These are phyloP conservation scores for Musa schizocarpa DNA, from an alignment of 176 grass and related monocot species.

Conservation along the genomic window DNA sequence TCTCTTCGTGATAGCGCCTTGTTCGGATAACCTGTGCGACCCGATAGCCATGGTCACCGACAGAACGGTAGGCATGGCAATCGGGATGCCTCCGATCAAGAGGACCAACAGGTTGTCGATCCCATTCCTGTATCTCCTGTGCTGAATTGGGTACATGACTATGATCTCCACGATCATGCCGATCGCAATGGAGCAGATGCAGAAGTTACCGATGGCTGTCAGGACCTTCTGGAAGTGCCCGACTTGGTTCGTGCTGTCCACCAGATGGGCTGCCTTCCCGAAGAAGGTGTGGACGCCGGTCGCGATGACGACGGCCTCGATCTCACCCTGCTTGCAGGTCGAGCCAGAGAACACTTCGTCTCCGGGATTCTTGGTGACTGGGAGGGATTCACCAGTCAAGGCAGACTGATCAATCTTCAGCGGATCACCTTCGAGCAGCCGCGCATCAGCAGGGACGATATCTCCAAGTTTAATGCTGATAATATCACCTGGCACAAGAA, in stretches of 20 bases:
- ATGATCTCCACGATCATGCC: constrained; percentile 53
- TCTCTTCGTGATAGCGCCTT: constrained; percentile 89
- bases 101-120: constrained; percentile 94
- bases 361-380: constrained; percentile 58
- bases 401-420: constrained; percentile 91
- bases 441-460: constrained; percentile 67
- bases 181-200: constrained; percentile 60
- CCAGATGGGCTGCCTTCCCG: constrained; percentile 88
- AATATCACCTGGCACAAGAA: constrained; percentile 83
- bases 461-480: constrained; percentile 82
- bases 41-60: constrained; percentile 96
- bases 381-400: constrained; percentile 72
- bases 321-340: constrained; percentile 92
- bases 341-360: constrained; percentile 74
- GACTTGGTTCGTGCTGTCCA: constrained; percentile 79
- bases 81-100: constrained; percentile 87
- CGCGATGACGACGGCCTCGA: constrained; percentile 78
- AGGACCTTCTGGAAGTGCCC: constrained; percentile 96
- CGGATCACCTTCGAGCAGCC: constrained; percentile 65
- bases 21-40: constrained; percentile 45
- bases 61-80: constrained; percentile 91
- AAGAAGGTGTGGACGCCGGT: constrained; percentile 97
- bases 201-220: constrained; percentile 85
- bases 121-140: constrained; percentile 65
- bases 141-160: constrained; percentile 81